Percentiles rank a stretch among this genome's conserved stretches.
Evolutionary conservation across 148 eudicot genomes (phyloP).

Genomic region (Polygonum aviculare): DNA sequence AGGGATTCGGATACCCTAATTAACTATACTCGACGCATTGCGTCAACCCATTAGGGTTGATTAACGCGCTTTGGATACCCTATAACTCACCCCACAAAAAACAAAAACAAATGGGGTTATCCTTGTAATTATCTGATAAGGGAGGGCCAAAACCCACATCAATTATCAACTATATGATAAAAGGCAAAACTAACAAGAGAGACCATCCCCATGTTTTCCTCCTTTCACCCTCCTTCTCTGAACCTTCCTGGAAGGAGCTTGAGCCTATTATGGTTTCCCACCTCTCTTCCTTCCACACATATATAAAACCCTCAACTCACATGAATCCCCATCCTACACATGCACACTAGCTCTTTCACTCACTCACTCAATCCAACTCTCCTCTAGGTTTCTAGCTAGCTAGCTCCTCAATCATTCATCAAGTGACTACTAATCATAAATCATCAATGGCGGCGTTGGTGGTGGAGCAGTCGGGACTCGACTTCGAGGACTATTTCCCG

Average conservation of each 20-base stretch:
- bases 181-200: not conserved
- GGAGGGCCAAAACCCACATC: not conserved
- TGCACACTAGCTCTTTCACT: not conserved
- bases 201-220: not conserved
- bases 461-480: not conserved
- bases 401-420: not conserved
- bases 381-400: too few species aligned
- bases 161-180: not conserved
- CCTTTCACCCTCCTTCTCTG: conserved; percentile 1
- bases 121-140: not conserved
- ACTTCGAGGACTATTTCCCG: conserved; percentile 4
- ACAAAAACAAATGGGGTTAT: not conserved
- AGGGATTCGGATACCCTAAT: too few species aligned
- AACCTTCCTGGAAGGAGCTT: not conserved
- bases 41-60: too few species aligned
- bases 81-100: too few species aligned
- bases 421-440: too few species aligned
- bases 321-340: not conserved
- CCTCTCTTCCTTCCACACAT: not conserved
- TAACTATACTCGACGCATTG: too few species aligned
- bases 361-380: not conserved
- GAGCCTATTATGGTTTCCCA: not conserved
- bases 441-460: not conserved
- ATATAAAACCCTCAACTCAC: not conserved
- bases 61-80: too few species aligned